These are phyloP conservation scores for Kuraishia floccosa DNA, from an alignment of 805 yeast species.

Conservation along the genomic window DNA sequence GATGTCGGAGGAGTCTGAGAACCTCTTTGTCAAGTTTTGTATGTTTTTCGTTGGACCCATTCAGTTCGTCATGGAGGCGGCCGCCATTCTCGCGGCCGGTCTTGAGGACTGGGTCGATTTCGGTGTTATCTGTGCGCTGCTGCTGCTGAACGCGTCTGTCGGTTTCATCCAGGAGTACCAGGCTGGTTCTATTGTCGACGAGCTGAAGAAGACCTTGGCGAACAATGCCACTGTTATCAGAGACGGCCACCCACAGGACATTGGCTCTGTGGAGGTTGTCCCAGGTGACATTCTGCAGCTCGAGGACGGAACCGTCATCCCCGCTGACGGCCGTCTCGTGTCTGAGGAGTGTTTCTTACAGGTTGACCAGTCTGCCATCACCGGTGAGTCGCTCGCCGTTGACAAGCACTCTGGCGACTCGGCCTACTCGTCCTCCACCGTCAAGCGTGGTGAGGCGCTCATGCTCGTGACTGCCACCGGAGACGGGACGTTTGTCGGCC, in stretches of 20 bases:
- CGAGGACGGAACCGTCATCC: constrained; percentile 89
- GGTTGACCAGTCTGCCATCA: constrained; percentile 92
- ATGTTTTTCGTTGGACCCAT: constrained; percentile 92
- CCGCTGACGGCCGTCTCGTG: constrained; percentile 87
- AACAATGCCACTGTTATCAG: constrained; percentile 80
- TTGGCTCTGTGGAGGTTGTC: constrained; percentile 77
- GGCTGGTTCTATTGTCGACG: constrained; percentile 97
- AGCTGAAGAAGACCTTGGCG: constrained; percentile 90
- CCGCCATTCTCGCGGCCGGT: constrained; percentile 93
- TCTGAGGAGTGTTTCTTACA: constrained; percentile 80
- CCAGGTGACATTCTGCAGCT: constrained; percentile 91
- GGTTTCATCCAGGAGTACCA: constrained; percentile 97
- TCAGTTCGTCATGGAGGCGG: constrained; percentile 96
- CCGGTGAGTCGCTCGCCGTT: constrained; percentile 96
- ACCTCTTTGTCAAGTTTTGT: constrained; percentile 65
- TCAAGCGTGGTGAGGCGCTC: constrained; percentile 91
- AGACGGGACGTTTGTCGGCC: constrained; percentile 91
- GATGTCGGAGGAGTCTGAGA: constrained; percentile 85
- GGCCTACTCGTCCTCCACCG: constrained; percentile 86
- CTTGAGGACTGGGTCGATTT: constrained; percentile 97
- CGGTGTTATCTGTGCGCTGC: constrained; percentile 90
- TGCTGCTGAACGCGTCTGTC: constrained; percentile 79
- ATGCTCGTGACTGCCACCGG: constrained; percentile 94
- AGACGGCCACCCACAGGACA: constrained; percentile 67
- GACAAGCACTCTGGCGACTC: constrained; percentile 86